Base-by-base conservation (phyloP, 108 stramenopile genomes). In the Epipyxis sp. region DNA sequence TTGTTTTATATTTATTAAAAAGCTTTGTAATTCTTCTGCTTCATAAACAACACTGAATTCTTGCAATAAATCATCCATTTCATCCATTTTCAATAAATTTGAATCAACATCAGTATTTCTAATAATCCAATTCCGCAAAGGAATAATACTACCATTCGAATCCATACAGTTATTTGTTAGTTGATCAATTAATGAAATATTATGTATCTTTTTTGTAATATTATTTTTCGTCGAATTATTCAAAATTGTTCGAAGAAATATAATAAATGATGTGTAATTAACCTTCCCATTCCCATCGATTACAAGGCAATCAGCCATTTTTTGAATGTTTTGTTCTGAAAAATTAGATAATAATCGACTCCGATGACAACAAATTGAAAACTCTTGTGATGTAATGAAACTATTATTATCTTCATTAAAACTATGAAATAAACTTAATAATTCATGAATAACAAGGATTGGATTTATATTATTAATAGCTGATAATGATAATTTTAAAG, bases 31-130 rank as follows among this genome's bases (percentile, higher is more conserved):
- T 27, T 74, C 71, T 27, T 74, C 71, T 6, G 71, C n/a, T 6
- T 42, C 25, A 57, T 74, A 74, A 10, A 74, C 10, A 6, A 74
- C 71, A 27, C 27, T 34, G 25, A 74, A 74, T 42, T 74, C 71
- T 29, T 42, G 71, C 20, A 74, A 25, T 42, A 74, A 42, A 6
- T 13, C 71, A 74, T 57, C 43, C 42, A 57, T 27, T 32, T 74
- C 71, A 10, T 42, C 10, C 25, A 32, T 13, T 37, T 37, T 54
- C 25, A 74, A 74, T 6, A 65, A 32, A 16, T 32, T 13, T 3
- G 61, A 29, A 6, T 65, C 30, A 37, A 25, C 34, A 32, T 65
- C 61, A 16, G 61, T 65, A 32, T 65, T 16, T 32, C 3, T 16
- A 29, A 65, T 35, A 16, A 65, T 32, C 61, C 61, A 65, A 13